A percentile compares a stretch with the other conserved stretches of the same genome.
Evolutionary conservation across 108 stramenopile species (phyloP).

Genomic region (Fistulifera pelliculosa): DNA sequence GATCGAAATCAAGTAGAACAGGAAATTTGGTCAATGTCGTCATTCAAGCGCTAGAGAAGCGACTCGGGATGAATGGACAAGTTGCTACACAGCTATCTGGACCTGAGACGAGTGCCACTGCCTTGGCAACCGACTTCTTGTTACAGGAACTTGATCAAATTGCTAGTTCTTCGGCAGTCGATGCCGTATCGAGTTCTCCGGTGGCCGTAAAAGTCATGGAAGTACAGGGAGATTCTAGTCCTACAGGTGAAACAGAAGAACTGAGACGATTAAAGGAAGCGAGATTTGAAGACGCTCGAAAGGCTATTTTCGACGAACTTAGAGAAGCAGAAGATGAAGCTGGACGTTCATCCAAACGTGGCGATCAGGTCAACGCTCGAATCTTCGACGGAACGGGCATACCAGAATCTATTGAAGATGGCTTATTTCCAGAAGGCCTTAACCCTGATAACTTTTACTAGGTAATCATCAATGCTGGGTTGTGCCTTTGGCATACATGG

Average conservation of each 20-base stretch:
- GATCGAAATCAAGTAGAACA: slow-evolving; percentile 67
- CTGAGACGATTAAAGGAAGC: slow-evolving; percentile 4
- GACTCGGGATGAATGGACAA: slow-evolving; percentile 29
- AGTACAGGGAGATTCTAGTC: neutral
- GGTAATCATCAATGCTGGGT: too few species aligned
- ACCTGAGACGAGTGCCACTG: slow-evolving; percentile 70
- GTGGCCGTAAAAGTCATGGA: slow-evolving; percentile 2
- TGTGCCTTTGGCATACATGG: too few species aligned
- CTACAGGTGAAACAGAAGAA: slow-evolving; percentile 4
- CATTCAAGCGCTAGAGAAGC: slow-evolving; percentile 59
- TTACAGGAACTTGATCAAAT: slow-evolving; percentile 53
- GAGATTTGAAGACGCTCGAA: slow-evolving; percentile 19
- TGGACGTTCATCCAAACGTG: too few species aligned
- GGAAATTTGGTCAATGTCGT: slow-evolving; percentile 71
- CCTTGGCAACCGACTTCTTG: slow-evolving; percentile 79
- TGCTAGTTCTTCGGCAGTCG: slow-evolving; percentile 3
- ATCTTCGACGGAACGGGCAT: too few species aligned
- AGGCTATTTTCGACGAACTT: slow-evolving; percentile 45
- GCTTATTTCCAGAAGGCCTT: too few species aligned
- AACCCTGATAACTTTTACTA: too few species aligned
- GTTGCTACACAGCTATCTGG: slow-evolving; percentile 23
- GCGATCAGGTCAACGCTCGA: too few species aligned
- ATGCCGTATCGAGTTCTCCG: slow-evolving; percentile 8
- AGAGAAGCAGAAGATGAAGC: slow-evolving; percentile 3
- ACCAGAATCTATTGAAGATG: too few species aligned